These are phyloP conservation scores for Xylona heveae DNA, from an alignment of 495 filamentous ascomycete species.

Conservation along the genomic window DNA sequence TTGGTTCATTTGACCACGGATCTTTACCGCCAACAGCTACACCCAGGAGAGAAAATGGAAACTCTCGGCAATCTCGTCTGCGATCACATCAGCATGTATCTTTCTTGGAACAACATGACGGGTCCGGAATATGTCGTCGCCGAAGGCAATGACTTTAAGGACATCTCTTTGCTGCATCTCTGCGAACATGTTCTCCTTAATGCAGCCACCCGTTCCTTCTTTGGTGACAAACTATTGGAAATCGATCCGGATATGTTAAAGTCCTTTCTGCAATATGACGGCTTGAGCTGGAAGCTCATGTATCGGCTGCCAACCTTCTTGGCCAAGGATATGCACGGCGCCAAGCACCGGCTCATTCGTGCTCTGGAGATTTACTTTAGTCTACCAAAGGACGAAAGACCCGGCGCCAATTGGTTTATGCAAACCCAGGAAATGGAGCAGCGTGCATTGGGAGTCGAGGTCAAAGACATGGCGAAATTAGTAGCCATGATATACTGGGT, in stretches of 20 bases:
- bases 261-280: constrained; percentile 10
- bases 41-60: constrained; percentile 7
- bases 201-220: constrained; percentile 9
- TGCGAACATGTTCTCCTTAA: constrained; percentile 7
- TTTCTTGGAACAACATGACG: no score
- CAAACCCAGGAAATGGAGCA: constrained; percentile 5
- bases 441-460: constrained; percentile 4
- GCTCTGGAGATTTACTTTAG: constrained; percentile 9
- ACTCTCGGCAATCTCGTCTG: not conserved
- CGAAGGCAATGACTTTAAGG: not conserved
- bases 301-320: constrained; percentile 5
- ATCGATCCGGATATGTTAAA: constrained; percentile 9
- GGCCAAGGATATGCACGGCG: constrained; percentile 4
- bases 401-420: constrained; percentile 7
- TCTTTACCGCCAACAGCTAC: constrained; percentile 8
- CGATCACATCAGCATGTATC: not conserved
- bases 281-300: constrained; percentile 12
- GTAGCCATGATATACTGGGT: constrained; percentile 9
- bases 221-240: constrained; percentile 10
- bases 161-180: constrained; percentile 7
- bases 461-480: constrained; percentile 8
- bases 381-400: constrained; percentile 8
- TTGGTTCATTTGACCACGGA: not conserved
- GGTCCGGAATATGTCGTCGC: no score
- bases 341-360: constrained; percentile 5